phyloP scores from a whole-genome alignment of 2,329 filamentous ascomycete genomes.

The Phaeosphaeria sp. region DNA sequence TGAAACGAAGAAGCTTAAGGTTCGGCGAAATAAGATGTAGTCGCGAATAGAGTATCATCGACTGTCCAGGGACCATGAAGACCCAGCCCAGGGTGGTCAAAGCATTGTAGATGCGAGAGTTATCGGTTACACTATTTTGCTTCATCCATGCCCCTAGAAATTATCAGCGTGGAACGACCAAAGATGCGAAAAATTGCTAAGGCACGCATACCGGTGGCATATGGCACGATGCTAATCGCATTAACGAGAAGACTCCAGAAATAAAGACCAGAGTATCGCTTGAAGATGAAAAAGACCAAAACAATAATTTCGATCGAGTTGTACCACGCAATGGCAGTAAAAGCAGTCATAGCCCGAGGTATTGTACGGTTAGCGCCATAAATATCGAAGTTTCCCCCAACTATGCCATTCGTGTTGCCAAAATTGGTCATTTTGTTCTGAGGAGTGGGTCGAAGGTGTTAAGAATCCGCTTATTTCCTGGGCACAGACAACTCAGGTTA shows the following conservation, averaged over 20 bases:
- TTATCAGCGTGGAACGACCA: neutral
- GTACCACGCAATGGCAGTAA: constrained; percentile 19
- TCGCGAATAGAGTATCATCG: constrained; percentile 65
- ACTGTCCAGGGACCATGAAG: constrained; percentile 65
- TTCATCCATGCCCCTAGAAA: neutral
- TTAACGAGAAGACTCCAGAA: constrained; percentile 19
- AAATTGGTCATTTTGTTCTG: neutral
- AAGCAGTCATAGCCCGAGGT: constrained; percentile 13
- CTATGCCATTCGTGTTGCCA: neutral
- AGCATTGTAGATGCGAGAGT: constrained; percentile 30
- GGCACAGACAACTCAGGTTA: neutral
- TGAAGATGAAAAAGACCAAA: constrained; percentile 22
- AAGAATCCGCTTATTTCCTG: neutral
- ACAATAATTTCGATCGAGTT: constrained; percentile 26
- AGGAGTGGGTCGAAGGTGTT: neutral
- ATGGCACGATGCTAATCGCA: constrained; percentile 13
- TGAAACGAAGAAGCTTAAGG: constrained; percentile 30
- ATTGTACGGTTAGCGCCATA: constrained; percentile 4
- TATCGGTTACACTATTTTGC: neutral
- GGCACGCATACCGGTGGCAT: constrained; percentile 1
- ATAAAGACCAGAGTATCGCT: constrained; percentile 19
- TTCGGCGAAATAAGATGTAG: constrained; percentile 17
- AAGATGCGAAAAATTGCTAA: too few species aligned
- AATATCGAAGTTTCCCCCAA: neutral
- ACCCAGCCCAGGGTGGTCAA: constrained; percentile 58